Base-by-base conservation (phyloP, 306 rosid genomes). In the Gleditsia sinensis region DNA sequence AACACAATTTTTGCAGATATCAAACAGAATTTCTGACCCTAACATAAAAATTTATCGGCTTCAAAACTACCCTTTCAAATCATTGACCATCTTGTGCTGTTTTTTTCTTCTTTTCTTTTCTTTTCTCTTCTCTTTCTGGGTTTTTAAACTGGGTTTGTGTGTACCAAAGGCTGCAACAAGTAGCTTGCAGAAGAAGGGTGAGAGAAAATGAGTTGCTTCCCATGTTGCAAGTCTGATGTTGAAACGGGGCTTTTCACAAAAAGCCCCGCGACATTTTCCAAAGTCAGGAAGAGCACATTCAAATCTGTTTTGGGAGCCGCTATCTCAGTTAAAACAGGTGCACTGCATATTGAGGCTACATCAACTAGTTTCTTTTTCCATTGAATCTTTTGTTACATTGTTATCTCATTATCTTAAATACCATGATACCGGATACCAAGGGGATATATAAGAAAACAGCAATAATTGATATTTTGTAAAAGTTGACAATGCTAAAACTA, bases 291-390 rank as follows among this genome's bases (percentile, higher is more conserved):
- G 20, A 34, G 48, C 48, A 83, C 88, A 40, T 79, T 85, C 73
- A 84, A 75, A 69, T 81, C 89, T 48, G 6, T 87, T 3, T 43
- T 82, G 0, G 82, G 83, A 6, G 80, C 79, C 7, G 80, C 79
- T 27, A 43, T 85, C 60, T 85, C 91, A 4, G 64, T 59, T 6
- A 86, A 85, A 78, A 30, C 88, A 79, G 91, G 94, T 86, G 3
- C 67, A 19, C 11, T 34, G 11, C 0, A 4, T 34, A 12, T n/a
- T n/a, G n/a, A n/a, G n/a, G n/a, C n/a, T n/a, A n/a, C n/a, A n/a
- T n/a, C n/a, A n/a, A n/a, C n/a, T n/a, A n/a, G n/a, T n/a, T n/a
- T n/a, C n/a, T n/a, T n/a, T n/a, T n/a, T n/a, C n/a, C n/a, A n/a
- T n/a, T n/a, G n/a, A n/a, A n/a, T n/a, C n/a, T n/a, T n/a, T n/a